These are phyloP conservation scores for Aureobasidium vineae DNA, from an alignment of 2,329 filamentous ascomycete genomes.

Conservation along the genomic window DNA sequence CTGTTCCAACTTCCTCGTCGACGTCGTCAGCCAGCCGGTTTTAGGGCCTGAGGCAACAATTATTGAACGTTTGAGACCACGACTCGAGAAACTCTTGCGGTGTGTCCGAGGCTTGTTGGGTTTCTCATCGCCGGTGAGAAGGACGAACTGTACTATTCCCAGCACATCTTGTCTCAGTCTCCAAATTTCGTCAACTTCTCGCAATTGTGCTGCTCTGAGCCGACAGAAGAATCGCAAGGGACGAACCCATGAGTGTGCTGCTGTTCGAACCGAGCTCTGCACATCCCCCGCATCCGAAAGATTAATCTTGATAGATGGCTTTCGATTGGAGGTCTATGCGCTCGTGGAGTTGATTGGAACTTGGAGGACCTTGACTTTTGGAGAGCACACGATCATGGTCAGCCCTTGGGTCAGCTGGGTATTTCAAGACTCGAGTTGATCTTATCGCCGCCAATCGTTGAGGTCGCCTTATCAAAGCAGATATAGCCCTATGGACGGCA, in stretches of 20 bases:
- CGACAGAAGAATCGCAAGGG: background rate
- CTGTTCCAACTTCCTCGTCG: background rate
- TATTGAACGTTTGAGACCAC: slow-evolving; percentile 4
- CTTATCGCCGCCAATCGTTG: background rate
- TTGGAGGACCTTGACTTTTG: background rate
- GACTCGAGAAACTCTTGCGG: slow-evolving; percentile 1
- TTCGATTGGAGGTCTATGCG: background rate
- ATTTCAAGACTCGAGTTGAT: background rate
- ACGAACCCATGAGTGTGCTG: background rate
- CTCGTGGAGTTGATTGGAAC: background rate
- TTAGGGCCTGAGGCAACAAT: background rate
- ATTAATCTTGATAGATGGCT: background rate
- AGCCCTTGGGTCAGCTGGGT: background rate
- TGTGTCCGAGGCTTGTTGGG: background rate
- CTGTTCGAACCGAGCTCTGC: slow-evolving; percentile 2
- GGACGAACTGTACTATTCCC: background rate
- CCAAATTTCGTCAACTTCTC: background rate
- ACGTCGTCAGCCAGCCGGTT: background rate
- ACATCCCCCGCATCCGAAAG: slow-evolving; percentile 16
- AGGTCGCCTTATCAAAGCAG: background rate
- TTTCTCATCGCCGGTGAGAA: background rate
- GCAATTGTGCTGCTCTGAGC: background rate
- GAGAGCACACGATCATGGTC: background rate
- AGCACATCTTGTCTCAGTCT: background rate
- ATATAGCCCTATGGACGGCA: background rate